Conservation (phyloP, 2,329 filamentous ascomycete species). For the Tolypocladium cylindrosporum region DNA sequence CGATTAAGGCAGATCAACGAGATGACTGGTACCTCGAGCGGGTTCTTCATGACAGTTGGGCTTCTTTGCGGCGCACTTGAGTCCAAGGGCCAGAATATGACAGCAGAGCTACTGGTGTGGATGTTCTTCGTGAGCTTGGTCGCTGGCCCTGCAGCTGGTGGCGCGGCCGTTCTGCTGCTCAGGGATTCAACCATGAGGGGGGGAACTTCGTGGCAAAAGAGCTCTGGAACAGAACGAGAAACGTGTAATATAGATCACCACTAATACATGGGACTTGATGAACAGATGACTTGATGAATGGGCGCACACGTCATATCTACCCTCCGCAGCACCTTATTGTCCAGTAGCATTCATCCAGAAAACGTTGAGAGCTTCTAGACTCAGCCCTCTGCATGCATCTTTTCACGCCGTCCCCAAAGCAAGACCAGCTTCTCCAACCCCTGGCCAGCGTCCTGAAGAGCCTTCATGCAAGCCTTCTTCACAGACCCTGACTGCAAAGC, state of each 20-base stretch:
- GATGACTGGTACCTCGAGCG: constrained; percentile 8
- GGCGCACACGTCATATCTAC: not conserved
- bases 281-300: not conserved
- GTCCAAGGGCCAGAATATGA: not conserved
- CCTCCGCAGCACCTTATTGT: not conserved
- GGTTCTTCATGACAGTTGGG: constrained; percentile 5
- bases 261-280: not conserved
- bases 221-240: too few species aligned
- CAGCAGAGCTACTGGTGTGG: not conserved
- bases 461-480: constrained; percentile 4
- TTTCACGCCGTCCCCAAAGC: constrained; percentile 7
- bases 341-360: not conserved
- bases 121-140: constrained; percentile 8
- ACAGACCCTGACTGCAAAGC: constrained; percentile 4
- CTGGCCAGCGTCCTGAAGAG: constrained; percentile 4
- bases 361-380: not conserved
- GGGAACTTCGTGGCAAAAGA: not conserved
- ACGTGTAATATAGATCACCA: too few species aligned
- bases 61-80: not conserved
- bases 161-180: constrained; percentile 5
- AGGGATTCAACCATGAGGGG: not conserved
- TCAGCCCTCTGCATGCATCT: constrained; percentile 1
- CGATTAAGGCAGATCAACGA: constrained; percentile 8
- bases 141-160: constrained; percentile 6
- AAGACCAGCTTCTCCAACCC: constrained; percentile 5